phyloP scores from a whole-genome alignment of 2,329 filamentous ascomycete genomes.

The Alternaria metachromatica region DNA sequence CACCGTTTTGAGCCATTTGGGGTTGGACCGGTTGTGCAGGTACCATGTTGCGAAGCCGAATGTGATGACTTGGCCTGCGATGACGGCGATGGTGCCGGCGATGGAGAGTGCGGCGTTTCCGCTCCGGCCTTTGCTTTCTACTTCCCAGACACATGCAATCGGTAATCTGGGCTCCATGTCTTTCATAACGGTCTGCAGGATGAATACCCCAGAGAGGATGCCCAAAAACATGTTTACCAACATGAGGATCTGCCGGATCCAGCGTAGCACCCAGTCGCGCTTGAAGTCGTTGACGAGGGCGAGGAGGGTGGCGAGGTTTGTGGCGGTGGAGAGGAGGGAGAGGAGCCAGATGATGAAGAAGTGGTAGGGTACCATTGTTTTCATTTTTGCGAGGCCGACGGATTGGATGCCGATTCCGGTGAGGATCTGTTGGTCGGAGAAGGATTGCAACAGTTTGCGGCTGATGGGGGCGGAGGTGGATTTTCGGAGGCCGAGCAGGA shows the following conservation, averaged over 20 bases:
- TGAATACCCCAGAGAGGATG: slow-evolving; percentile 62
- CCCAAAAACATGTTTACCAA: slow-evolving; percentile 68
- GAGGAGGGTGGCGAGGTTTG: slow-evolving; percentile 70
- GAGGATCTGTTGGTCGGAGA: slow-evolving; percentile 73
- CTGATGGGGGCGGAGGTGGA: slow-evolving; percentile 59
- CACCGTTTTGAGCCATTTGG: slow-evolving; percentile 61
- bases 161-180: slow-evolving; percentile 63
- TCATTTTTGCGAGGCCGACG: slow-evolving; percentile 66
- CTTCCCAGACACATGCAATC: slow-evolving; percentile 66
- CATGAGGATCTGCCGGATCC: slow-evolving; percentile 71
- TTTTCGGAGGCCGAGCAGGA: slow-evolving; percentile 61
- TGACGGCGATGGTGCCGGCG: slow-evolving; percentile 67
- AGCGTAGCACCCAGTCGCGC: slow-evolving; percentile 70
- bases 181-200: slow-evolving; percentile 62
- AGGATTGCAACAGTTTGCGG: slow-evolving; percentile 69
- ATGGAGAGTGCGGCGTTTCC: slow-evolving; percentile 58
- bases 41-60: slow-evolving; percentile 70
- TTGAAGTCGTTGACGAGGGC: slow-evolving; percentile 71
- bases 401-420: slow-evolving; percentile 73
- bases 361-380: slow-evolving; percentile 68
- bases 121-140: slow-evolving; percentile 47
- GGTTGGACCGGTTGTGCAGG: slow-evolving; percentile 62
- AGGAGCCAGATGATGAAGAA: slow-evolving; percentile 76
- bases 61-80: slow-evolving; percentile 64
- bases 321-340: slow-evolving; percentile 68